These are phyloP conservation scores for Fusarium sp. DNA, from an alignment of 2,329 filamentous ascomycete species.

Conservation along the genomic window DNA sequence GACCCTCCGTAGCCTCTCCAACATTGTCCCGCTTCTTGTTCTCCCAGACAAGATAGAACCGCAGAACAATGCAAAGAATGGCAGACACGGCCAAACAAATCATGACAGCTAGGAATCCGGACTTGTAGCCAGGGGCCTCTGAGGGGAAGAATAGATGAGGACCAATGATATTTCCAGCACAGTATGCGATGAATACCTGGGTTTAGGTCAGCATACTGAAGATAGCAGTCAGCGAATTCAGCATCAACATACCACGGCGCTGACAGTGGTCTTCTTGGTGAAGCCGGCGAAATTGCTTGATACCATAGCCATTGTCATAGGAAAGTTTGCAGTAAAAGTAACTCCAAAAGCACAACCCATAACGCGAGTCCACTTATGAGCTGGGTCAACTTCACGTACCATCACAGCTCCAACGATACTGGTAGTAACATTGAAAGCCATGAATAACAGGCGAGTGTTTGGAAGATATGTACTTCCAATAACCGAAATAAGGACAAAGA, in stretches of 20 bases:
- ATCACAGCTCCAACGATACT: neutral
- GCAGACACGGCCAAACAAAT: neutral
- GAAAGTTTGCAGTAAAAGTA: neutral
- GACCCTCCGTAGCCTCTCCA: neutral
- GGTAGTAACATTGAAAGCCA: neutral
- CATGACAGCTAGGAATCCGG: neutral
- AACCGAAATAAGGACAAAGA: neutral
- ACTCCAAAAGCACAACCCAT: neutral
- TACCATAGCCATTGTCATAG: neutral
- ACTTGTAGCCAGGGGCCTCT: neutral
- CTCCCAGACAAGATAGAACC: neutral
- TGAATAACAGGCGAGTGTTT: neutral
- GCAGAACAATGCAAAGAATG: neutral
- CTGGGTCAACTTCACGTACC: neutral
- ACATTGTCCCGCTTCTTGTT: neutral
- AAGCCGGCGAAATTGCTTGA: neutral
- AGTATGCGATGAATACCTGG: neutral
- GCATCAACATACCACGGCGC: neutral
- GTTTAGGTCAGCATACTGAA: neutral
- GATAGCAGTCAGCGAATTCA: rapidly evolving
- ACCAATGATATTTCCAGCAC: neutral
- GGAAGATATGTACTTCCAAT: neutral
- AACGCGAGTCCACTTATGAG: neutral
- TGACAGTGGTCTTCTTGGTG: neutral
- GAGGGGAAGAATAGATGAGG: neutral